Evolutionary conservation across 345 rosid species (phyloP), one percentile per base, ranked within the genome.

Genomic region (Pistacia atlantica): DNA sequence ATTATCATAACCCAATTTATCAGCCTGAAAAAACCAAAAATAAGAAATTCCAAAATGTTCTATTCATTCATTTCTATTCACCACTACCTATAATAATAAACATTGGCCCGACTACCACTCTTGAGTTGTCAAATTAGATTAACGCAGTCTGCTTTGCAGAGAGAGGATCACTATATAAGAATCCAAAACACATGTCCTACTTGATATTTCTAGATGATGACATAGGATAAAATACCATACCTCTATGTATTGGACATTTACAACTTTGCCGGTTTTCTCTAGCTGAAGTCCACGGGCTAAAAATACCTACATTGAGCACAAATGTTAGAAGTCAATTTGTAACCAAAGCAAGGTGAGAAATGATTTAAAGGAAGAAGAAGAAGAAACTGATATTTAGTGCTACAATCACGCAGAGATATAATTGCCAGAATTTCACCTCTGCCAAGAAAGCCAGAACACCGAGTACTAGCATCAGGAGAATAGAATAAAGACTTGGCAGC

Each of bases 201-300:
- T 28, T 2, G 31, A 22, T 72, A 46, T 45, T 31, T 28, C 56
- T 31, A 46, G 4, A 28, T 10, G 46, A 51, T 28, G 33, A 28
- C 25, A 46, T 46, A 28, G 11, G 42, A 65, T 62, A 31, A 61
- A 61, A 17, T 28, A 61, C 11, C 9, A n/a, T 59, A 95, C 98
- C 97, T 90, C 90, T 0, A 85, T 80, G 81, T 88, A 95, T 84
- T 75, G 81, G 75, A 95, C 65, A 80, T 91, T 95, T 71, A 87
- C 85, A 73, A 81, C 97, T 86, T 87, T 93, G 85, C 90, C 83
- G 73, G 88, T 91, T 82, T 91, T 91, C 87, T 93, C 97, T n/a
- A 91, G 97, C 84, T 93, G 97, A 76, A 93, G 90, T 22, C 93
- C 94, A 2, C 91, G 94, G 0, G 98, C 98, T 83, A 95, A 78